phyloP scores from a whole-genome alignment of 257 asterid species.

The Solanum tarijense region DNA sequence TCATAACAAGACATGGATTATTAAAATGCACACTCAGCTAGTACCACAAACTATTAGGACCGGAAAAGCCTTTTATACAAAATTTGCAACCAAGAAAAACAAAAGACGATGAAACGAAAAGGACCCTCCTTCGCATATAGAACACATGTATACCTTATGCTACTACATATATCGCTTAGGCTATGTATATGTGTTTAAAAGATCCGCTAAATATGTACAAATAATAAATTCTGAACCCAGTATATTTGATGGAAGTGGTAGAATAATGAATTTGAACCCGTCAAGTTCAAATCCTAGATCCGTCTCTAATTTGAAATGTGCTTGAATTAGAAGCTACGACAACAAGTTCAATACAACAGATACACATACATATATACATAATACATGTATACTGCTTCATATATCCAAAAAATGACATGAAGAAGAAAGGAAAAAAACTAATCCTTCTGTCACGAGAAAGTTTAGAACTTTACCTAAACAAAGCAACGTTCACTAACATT shows the following conservation, averaged over 20 bases:
- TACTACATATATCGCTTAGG: neutral
- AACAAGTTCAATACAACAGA: neutral
- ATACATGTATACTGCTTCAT: neutral
- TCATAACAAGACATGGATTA: neutral
- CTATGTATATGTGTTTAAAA: too few species aligned
- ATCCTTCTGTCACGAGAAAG: neutral
- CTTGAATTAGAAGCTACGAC: neutral
- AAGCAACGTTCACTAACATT: neutral
- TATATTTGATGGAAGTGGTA: neutral
- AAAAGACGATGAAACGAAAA: neutral
- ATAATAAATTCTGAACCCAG: neutral
- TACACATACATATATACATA: neutral
- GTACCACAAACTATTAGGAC: neutral
- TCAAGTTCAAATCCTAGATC: neutral
- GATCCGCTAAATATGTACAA: neutral
- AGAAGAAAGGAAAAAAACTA: neutral
- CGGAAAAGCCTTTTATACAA: neutral
- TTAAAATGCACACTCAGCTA: neutral
- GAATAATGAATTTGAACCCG: neutral
- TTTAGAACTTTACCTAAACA: neutral
- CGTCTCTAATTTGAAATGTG: neutral
- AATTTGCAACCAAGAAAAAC: neutral
- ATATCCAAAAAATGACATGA: neutral
- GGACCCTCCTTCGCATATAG: neutral
- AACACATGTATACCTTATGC: neutral